phyloP scores from a whole-genome alignment of 1,284 basidiomycete species.

The Sporisorium reilianum region DNA sequence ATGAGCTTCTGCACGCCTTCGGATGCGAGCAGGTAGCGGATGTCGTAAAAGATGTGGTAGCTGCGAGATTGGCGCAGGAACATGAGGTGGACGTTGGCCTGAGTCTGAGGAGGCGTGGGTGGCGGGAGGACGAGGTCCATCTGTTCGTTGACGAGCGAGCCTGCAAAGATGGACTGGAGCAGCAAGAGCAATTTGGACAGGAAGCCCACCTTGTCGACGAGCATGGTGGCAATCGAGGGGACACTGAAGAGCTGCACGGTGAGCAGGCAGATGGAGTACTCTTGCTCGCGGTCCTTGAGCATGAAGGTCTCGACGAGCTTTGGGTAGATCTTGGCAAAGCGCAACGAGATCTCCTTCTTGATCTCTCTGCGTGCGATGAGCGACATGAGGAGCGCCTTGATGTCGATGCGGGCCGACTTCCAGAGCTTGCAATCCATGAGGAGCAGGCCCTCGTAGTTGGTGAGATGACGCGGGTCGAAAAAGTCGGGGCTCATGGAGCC shows the following conservation, averaged over 20 bases:
- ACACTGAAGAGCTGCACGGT: conserved; percentile 69
- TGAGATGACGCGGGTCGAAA: conserved; percentile 58
- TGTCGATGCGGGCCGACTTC: conserved; percentile 74
- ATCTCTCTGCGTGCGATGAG: conserved; percentile 78
- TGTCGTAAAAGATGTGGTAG: conserved; percentile 67
- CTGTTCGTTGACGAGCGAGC: conserved; percentile 31
- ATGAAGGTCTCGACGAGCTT: conserved; percentile 67
- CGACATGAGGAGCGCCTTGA: conserved; percentile 85
- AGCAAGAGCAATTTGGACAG: conserved; percentile 57
- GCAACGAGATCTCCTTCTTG: conserved; percentile 79
- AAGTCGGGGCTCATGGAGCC: conserved; percentile 59
- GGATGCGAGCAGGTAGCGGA: conserved; percentile 63
- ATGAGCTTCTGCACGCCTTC: conserved; percentile 64
- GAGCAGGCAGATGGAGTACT: conserved; percentile 66
- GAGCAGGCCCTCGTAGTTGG: conserved; percentile 62
- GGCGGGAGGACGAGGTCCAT: conserved; percentile 54
- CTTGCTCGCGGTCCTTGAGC: conserved; percentile 66
- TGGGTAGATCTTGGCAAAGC: conserved; percentile 63
- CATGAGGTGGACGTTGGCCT: conserved; percentile 56
- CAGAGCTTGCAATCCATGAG: conserved; percentile 66
- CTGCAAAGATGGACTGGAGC: conserved; percentile 63
- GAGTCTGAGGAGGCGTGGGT: conserved; percentile 39
- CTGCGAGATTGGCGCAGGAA: conserved; percentile 57
- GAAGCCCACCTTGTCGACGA: conserved; percentile 56
- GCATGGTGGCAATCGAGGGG: conserved; percentile 63